Conservation (phyloP, 768 basidiomycete species). For the Artomyces pyxidatus region DNA sequence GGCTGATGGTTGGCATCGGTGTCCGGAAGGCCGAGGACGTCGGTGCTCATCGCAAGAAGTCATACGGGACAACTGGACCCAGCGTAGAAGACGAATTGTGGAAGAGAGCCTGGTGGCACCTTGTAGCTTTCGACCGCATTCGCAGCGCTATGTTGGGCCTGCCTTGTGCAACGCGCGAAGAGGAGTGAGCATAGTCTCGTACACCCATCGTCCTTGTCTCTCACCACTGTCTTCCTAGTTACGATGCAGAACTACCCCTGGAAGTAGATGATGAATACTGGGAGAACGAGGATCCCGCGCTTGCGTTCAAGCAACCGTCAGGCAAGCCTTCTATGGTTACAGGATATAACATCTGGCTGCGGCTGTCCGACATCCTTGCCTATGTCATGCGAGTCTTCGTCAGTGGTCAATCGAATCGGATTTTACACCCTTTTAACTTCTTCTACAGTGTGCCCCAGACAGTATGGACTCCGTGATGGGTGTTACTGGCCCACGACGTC, state of each 20-base stretch:
- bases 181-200: conserved; percentile 44
- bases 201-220: too few species aligned
- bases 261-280: conserved; percentile 54
- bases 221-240: conserved; percentile 28
- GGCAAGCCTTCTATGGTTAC: conserved; percentile 31
- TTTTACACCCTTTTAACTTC: not conserved
- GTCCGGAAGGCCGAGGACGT: conserved; percentile 49
- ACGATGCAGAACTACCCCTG: conserved; percentile 41
- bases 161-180: conserved; percentile 48
- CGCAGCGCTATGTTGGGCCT: conserved; percentile 47
- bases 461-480: conserved; percentile 20
- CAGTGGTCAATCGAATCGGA: not conserved
- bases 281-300: conserved; percentile 31
- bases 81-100: conserved; percentile 40
- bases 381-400: conserved; percentile 39
- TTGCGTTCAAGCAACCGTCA: conserved; percentile 39
- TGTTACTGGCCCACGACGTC: conserved; percentile 20
- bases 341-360: conserved; percentile 35
- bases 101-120: conserved; percentile 46
- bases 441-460: conserved; percentile 29
- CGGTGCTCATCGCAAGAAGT: conserved; percentile 38
- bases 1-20: conserved; percentile 37
- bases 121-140: conserved; percentile 53
- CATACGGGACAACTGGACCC: conserved; percentile 20
- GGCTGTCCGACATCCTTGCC: conserved; percentile 38